phyloP scores from a whole-genome alignment of 257 asterid genomes.

The Orobanche coerulescens region DNA sequence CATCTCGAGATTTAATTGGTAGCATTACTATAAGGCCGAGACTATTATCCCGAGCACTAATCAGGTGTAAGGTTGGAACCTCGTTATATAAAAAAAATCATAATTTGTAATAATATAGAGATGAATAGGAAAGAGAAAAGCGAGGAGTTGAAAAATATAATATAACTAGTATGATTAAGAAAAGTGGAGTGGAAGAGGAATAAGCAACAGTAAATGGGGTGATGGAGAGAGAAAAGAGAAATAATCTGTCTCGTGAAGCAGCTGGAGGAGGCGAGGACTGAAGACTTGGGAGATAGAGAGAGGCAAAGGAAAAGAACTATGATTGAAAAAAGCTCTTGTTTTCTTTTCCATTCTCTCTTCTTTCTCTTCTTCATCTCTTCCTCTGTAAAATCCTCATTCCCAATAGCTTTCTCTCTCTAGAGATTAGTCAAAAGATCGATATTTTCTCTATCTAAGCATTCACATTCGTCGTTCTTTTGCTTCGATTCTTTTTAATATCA shows the following conservation, averaged over 20 bases:
- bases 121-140: not conserved
- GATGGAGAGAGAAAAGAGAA: slow-evolving; percentile 1
- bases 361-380: not conserved
- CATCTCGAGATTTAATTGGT: too few species aligned
- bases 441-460: slow-evolving; percentile 37
- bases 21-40: too few species aligned
- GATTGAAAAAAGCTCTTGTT: slow-evolving; percentile 11
- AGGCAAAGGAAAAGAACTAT: not conserved
- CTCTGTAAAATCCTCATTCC: not conserved
- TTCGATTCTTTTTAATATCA: slow-evolving; percentile 41
- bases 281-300: too few species aligned
- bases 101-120: too few species aligned
- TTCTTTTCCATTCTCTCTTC: not conserved
- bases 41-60: too few species aligned
- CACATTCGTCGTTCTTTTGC: slow-evolving; percentile 41
- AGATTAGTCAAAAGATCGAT: not conserved
- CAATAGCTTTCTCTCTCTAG: slow-evolving; percentile 23
- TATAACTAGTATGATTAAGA: not conserved
- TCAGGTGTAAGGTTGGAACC: too few species aligned
- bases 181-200: slow-evolving; percentile 6
- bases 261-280: slow-evolving; percentile 19
- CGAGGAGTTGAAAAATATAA: not conserved
- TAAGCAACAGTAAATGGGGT: slow-evolving; percentile 19
- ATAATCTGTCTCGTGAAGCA: slow-evolving; percentile 37
- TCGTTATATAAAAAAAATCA: too few species aligned